Percentiles rank a stretch among this genome's conserved stretches.
phyloP scores from a whole-genome alignment of 148 eudicot genomes.

The Rhododendron simsii region DNA sequence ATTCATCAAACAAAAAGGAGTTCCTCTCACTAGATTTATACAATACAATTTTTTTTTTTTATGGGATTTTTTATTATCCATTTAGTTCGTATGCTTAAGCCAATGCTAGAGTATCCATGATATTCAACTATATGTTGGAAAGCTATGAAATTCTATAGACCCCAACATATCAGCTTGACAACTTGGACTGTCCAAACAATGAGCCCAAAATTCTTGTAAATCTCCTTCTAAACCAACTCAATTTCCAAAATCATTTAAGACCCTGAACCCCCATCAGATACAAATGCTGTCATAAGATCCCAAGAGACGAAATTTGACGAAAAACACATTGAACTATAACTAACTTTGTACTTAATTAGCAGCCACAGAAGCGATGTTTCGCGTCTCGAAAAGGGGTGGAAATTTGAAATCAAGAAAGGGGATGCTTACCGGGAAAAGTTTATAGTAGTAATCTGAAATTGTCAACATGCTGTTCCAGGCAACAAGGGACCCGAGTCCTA shows the following conservation, averaged over 20 bases:
- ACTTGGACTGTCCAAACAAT: not conserved
- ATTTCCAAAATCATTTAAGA: not conserved
- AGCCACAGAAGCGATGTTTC: not conserved
- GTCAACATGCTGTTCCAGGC: slow-evolving; percentile 52
- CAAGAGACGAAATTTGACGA: not conserved
- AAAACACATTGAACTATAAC: not conserved
- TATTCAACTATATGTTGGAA: not conserved
- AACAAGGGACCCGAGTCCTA: slow-evolving; percentile 52
- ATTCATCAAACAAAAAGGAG: not conserved
- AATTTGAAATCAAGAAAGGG: not conserved
- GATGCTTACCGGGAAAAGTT: slow-evolving; percentile 38
- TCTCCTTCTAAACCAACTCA: not conserved
- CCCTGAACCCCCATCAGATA: not conserved
- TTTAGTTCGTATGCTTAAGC: not conserved
- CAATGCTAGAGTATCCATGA: not conserved
- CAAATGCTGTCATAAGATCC: not conserved
- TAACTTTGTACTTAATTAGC: not conserved
- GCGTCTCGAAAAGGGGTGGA: not conserved
- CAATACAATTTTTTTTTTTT: not conserved
- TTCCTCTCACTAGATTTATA: not conserved
- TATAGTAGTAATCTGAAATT: slow-evolving; percentile 46
- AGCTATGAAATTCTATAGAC: not conserved
- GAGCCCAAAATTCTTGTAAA: not conserved
- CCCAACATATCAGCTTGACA: too few relatives aligned
- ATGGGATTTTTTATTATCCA: not conserved